Evolutionary conservation across 148 eudicot species (phyloP).

Genomic region (Diospyros kaki): DNA sequence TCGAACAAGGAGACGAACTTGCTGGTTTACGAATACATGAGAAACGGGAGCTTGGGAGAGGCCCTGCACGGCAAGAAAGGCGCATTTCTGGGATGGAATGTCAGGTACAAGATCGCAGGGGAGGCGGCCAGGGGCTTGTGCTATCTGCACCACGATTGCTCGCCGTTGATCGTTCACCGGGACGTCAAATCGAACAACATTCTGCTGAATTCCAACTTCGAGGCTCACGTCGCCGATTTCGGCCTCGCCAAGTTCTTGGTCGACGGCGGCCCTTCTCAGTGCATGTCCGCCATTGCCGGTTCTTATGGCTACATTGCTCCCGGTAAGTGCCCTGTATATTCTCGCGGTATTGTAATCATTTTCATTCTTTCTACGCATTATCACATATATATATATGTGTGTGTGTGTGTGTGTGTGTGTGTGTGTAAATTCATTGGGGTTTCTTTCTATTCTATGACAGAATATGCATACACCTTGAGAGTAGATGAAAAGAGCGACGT

Average conservation of each 20-base stretch:
- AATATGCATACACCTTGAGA: constrained; percentile 80
- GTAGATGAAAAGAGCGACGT: constrained; percentile 97
- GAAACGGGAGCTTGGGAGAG: constrained; percentile 93
- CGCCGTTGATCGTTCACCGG: constrained; percentile 83
- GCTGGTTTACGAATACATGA: constrained; percentile 89
- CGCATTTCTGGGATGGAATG: constrained; percentile 66
- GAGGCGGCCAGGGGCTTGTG: constrained; percentile 87
- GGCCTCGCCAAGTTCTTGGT: constrained; percentile 83
- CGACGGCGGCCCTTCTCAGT: constrained; percentile 68
- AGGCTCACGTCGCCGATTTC: constrained; percentile 99
- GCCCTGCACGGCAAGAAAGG: constrained; percentile 83
- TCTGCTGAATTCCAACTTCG: constrained; percentile 59
- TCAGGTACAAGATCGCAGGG: constrained; percentile 78
- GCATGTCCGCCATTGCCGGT: constrained; percentile 94
- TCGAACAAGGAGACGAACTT: constrained; percentile 71
- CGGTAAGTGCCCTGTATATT: constrained; percentile 31
- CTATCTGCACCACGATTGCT: constrained; percentile 94
- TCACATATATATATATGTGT: not conserved
- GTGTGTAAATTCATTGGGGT: not conserved
- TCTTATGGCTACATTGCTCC: constrained; percentile 99
- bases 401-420: too few relatives aligned
- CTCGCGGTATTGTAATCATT: not conserved
- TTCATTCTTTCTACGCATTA: too few relatives aligned
- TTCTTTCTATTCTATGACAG: constrained; percentile 34
- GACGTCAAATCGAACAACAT: constrained; percentile 95